These are phyloP conservation scores for Poronia punctata DNA, from an alignment of 495 filamentous ascomycete species.

Conservation along the genomic window DNA sequence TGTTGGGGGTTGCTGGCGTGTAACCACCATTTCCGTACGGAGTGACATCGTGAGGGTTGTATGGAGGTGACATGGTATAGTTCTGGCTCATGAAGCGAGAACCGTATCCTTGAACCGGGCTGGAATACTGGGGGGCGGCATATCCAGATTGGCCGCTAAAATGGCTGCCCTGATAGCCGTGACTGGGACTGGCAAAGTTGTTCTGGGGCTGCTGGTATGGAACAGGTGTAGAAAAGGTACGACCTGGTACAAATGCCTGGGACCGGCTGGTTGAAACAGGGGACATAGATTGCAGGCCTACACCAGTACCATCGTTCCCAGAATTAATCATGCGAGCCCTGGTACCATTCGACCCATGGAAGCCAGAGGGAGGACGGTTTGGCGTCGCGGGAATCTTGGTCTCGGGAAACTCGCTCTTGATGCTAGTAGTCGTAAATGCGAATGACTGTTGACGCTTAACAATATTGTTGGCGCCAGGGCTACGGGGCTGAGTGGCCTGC, in stretches of 20 bases:
- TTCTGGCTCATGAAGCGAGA: slow-evolving; percentile 8
- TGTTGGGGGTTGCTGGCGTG: slow-evolving; percentile 8
- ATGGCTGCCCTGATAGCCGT: slow-evolving; percentile 1
- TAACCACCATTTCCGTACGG: slow-evolving; percentile 4
- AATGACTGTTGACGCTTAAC: background rate
- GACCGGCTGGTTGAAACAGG: no score
- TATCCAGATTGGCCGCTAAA: slow-evolving; percentile 1
- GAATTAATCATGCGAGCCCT: no score
- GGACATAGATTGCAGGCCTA: no score
- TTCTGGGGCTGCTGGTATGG: background rate
- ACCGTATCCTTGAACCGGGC: slow-evolving; percentile 1
- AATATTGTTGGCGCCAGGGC: background rate
- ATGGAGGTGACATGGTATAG: slow-evolving; percentile 7
- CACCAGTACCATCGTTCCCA: no score
- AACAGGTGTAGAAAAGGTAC: slow-evolving; percentile 1
- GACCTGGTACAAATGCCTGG: no score
- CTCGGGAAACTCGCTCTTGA: background rate
- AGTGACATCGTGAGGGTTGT: slow-evolving; percentile 1
- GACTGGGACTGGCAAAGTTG: slow-evolving; percentile 1
- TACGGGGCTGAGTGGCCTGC: slow-evolving; percentile 13
- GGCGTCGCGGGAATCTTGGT: no score
- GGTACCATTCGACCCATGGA: no score
- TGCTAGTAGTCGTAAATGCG: background rate
- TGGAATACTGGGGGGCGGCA: slow-evolving; percentile 2
- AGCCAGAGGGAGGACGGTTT: no score